Evolutionary conservation across 305 asterid genomes (phyloP).

Genomic region (Coffea humblotiana): DNA sequence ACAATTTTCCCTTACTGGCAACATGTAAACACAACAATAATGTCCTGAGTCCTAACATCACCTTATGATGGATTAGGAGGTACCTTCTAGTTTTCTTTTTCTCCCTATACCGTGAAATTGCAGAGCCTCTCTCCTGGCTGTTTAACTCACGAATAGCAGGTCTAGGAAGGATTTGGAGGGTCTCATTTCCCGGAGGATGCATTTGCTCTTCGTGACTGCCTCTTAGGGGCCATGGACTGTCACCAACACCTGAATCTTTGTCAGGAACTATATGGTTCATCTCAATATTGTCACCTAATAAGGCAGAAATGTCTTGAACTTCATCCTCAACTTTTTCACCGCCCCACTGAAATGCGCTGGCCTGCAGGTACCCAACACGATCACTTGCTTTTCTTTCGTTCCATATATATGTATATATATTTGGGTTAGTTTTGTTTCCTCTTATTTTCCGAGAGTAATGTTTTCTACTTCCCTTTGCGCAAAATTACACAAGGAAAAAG

Average conservation of each 20-base stretch:
- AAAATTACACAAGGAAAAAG: background rate
- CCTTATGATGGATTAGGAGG: conserved; percentile 1
- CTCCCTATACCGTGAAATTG: conserved; percentile 85
- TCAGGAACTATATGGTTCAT: conserved; percentile 60
- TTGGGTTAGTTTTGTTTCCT: background rate
- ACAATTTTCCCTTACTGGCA: background rate
- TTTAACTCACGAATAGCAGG: conserved; percentile 55
- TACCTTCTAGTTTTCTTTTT: conserved; percentile 94
- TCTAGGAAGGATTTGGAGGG: conserved; percentile 39
- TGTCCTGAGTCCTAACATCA: background rate
- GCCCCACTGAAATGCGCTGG: conserved; percentile 35
- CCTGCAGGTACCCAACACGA: conserved; percentile 42
- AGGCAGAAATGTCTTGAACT: conserved; percentile 43
- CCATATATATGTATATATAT: too few relatives aligned
- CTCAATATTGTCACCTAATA: conserved; percentile 41
- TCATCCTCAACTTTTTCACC: conserved; percentile 33
- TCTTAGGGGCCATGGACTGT: conserved; percentile 33
- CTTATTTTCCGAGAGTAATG: background rate
- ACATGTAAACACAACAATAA: background rate
- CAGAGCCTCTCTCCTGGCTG: conserved; percentile 81
- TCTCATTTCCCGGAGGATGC: conserved; percentile 34
- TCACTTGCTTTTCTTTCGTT: background rate
- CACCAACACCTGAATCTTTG: conserved; percentile 57
- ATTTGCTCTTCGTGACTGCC: conserved; percentile 51
- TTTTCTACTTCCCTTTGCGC: conserved; percentile 4